phyloP scores from a whole-genome alignment of 129 eudicot genomes.

The Escallonia rubra region DNA sequence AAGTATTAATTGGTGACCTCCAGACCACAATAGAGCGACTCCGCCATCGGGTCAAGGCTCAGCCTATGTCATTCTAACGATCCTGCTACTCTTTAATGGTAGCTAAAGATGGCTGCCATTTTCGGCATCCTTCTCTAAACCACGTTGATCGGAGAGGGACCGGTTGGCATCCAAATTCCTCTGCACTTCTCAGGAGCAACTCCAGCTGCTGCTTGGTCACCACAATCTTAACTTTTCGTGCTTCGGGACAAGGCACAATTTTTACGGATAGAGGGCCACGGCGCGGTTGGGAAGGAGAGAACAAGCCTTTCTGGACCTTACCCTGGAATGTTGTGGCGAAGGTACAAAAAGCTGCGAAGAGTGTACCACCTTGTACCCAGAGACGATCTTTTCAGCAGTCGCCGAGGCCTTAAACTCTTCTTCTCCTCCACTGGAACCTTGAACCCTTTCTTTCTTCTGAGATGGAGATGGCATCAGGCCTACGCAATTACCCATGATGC shows the following conservation, averaged over 20 bases:
- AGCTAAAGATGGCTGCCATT: conserved; percentile 57
- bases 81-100: conserved; percentile 44
- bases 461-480: neutral
- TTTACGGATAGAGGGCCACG: neutral
- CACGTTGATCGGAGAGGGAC: conserved; percentile 19
- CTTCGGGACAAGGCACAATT: neutral
- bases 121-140: conserved; percentile 19
- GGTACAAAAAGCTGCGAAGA: neutral
- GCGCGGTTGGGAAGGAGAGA: neutral
- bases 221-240: conserved; percentile 40
- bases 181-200: conserved; percentile 29
- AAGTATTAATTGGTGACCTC: too few relatives aligned
- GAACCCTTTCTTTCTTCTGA: neutral
- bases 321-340: conserved; percentile 8
- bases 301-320: neutral
- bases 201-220: conserved; percentile 48
- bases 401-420: conserved; percentile 7
- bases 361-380: neutral
- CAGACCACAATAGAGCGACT: too few relatives aligned
- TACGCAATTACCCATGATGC: conserved; percentile 17
- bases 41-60: too few relatives aligned
- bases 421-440: neutral
- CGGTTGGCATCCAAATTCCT: conserved; percentile 29
- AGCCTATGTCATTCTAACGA: conserved; percentile 7
- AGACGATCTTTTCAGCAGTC: neutral